Percentiles rank a stretch among this genome's conserved stretches.
These are phyloP conservation scores for Botrytis deweyae DNA, from an alignment of 2,329 filamentous ascomycete genomes.

Conservation along the genomic window DNA sequence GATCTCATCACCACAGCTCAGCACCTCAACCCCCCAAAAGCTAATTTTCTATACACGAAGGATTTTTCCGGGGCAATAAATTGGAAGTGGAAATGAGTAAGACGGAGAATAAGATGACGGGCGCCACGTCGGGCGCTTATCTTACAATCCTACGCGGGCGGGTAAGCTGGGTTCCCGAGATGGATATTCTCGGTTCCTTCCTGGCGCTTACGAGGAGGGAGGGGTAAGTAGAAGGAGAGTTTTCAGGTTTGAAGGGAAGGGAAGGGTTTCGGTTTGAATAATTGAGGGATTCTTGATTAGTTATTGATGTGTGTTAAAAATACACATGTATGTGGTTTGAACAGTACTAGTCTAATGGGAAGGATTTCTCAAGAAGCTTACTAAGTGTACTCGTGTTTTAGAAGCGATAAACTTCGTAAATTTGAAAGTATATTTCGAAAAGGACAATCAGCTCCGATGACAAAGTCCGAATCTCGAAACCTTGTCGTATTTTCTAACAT, in stretches of 20 bases:
- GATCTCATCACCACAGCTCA: not conserved
- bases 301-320: not conserved
- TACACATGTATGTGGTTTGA: not conserved
- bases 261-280: not conserved
- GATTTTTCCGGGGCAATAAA: not conserved
- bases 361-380: not conserved
- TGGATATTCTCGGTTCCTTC: not conserved
- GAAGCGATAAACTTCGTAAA: not conserved
- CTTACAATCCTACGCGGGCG: not conserved
- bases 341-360: not conserved
- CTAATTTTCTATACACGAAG: not conserved
- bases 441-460: not conserved
- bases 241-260: not conserved
- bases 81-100: not conserved
- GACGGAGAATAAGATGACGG: not conserved
- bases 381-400: not conserved
- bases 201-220: not conserved
- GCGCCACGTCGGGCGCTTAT: not conserved
- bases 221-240: not conserved
- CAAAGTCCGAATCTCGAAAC: not conserved
- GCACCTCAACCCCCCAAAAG: not conserved
- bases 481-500: not conserved
- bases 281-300: not conserved
- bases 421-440: not conserved
- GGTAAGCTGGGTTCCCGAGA: not conserved